Evolutionary conservation across 1,139 yeast genomes (phyloP).

Genomic region (Spathaspora sp.): DNA sequence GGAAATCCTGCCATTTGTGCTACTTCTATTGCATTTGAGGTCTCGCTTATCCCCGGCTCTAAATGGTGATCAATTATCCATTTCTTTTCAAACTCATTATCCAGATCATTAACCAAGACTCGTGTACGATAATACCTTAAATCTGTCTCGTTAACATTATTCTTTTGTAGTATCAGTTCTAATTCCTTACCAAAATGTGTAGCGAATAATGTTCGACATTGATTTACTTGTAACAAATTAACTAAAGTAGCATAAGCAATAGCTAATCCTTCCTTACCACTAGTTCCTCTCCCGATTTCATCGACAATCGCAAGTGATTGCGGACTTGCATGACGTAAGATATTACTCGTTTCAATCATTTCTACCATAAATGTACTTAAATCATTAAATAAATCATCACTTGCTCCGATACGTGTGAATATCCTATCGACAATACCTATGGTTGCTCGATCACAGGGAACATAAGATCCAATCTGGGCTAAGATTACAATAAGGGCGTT

Average conservation of each 20-base stretch:
- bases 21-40: conserved; percentile 83
- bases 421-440: conserved; percentile 83
- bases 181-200: conserved; percentile 88
- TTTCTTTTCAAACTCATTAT: conserved; percentile 12
- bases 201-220: conserved; percentile 82
- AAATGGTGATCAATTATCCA: conserved; percentile 60
- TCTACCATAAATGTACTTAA: conserved; percentile 96
- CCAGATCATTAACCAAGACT: conserved; percentile 23
- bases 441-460: conserved; percentile 73
- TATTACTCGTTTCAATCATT: conserved; percentile 90
- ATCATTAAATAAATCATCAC: conserved; percentile 84
- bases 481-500: conserved; percentile 80
- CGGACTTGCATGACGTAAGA: conserved; percentile 72
- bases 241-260: conserved; percentile 81
- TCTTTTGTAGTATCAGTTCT: conserved; percentile 25
- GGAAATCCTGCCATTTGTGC: conserved; percentile 90
- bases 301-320: conserved; percentile 84
- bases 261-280: conserved; percentile 85
- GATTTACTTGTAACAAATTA: conserved; percentile 53
- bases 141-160: conserved; percentile 26
- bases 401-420: conserved; percentile 87
- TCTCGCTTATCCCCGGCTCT: conserved; percentile 67
- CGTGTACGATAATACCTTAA: conserved; percentile 55
- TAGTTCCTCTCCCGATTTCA: conserved; percentile 96
- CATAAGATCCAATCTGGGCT: conserved; percentile 88